Evolutionary conservation across 257 asterid species (phyloP).

Genomic region (Solanum sejunctum): DNA sequence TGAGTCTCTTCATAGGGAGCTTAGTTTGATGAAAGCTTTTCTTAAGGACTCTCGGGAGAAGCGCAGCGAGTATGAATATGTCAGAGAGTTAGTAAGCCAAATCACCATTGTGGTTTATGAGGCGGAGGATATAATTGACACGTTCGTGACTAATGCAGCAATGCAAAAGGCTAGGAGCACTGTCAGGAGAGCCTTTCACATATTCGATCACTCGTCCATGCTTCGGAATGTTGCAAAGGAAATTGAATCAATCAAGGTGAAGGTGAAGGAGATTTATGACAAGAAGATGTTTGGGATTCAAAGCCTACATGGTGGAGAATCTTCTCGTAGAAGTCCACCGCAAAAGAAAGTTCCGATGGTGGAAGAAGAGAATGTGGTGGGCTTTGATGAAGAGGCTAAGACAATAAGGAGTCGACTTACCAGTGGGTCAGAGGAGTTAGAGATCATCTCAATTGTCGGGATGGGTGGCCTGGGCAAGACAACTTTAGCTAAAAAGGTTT

Average conservation of each 20-base stretch:
- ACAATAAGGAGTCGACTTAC: conserved; percentile 8
- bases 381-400: conserved; percentile 21
- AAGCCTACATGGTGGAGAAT: conserved; percentile 11
- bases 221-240: conserved; percentile 24
- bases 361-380: conserved; percentile 24
- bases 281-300: conserved; percentile 39
- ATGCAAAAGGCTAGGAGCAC: conserved; percentile 18
- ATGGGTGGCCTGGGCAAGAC: conserved; percentile 28
- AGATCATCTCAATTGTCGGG: conserved; percentile 11
- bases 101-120: conserved; percentile 28
- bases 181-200: background rate
- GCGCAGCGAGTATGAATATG: conserved; percentile 24
- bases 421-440: conserved; percentile 8
- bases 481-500: conserved; percentile 17
- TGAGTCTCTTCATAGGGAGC: conserved; percentile 33
- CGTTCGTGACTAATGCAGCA: conserved; percentile 21
- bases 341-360: conserved; percentile 14
- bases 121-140: conserved; percentile 36
- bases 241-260: conserved; percentile 14
- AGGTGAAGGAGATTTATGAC: conserved; percentile 24
- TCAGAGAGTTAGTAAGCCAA: conserved; percentile 28
- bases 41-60: conserved; percentile 32
- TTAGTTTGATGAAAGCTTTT: conserved; percentile 37
- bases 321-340: background rate
- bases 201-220: conserved; percentile 12